phyloP scores from a whole-genome alignment of 2,329 filamentous ascomycete species.

The Phoma herbarum region DNA sequence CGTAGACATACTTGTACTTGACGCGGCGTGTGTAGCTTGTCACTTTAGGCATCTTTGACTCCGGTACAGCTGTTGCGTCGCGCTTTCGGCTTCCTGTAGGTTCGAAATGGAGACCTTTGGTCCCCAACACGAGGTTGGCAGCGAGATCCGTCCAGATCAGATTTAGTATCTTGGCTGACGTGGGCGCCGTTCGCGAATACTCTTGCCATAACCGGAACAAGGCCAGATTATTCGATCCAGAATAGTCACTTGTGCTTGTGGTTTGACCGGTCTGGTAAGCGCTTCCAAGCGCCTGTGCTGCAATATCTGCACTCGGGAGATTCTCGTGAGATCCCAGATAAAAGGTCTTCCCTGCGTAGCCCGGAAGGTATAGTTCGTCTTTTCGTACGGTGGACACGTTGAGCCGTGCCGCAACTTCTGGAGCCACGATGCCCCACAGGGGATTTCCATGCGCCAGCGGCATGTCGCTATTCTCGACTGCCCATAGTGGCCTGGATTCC shows the following conservation, averaged over 20 bases:
- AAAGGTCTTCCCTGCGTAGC: not conserved
- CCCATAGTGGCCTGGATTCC: not conserved
- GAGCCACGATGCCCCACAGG: not conserved
- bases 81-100: constrained; percentile 45
- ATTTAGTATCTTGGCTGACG: constrained; percentile 52
- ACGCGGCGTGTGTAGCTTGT: not conserved
- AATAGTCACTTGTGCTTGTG: no score
- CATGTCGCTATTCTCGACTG: constrained; percentile 4
- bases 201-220: constrained; percentile 55
- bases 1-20: constrained; percentile 5
- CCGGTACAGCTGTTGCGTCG: not conserved
- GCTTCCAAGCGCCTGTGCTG: not conserved
- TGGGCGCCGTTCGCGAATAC: constrained; percentile 37
- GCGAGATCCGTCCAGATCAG: constrained; percentile 58
- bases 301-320: not conserved
- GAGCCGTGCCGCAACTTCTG: not conserved
- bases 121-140: constrained; percentile 56
- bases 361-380: not conserved
- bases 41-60: not conserved
- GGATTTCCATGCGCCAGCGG: not conserved
- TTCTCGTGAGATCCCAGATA: not conserved
- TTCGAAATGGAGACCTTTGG: constrained; percentile 28
- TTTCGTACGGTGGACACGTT: not conserved
- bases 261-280: not conserved
- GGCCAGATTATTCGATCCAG: constrained; percentile 51